Conservation (phyloP, 805 yeast genomes). For the Hanseniaspora mollemarum region DNA sequence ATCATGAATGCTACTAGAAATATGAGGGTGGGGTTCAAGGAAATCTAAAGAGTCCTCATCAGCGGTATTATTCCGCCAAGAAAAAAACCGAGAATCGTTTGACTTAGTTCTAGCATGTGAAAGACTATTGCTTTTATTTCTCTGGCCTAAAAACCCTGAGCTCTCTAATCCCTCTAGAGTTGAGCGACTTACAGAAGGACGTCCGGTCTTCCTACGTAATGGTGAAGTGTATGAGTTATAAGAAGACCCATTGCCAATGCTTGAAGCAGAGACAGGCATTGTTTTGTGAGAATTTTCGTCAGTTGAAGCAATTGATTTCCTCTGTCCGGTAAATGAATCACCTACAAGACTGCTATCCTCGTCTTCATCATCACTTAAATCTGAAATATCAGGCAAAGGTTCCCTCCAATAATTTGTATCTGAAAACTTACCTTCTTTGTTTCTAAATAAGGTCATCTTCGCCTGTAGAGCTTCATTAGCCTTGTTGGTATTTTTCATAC, state of each 20-base stretch:
- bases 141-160: slow-evolving; percentile 14
- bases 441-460: slow-evolving; percentile 19
- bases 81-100: slow-evolving; percentile 10
- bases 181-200: background rate
- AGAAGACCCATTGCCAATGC: no score
- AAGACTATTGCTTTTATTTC: slow-evolving; percentile 3
- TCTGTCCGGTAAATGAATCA: no score
- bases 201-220: background rate
- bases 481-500: background rate
- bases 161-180: slow-evolving; percentile 17
- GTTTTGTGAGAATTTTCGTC: no score
- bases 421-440: slow-evolving; percentile 42
- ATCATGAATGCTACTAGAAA: background rate
- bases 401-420: slow-evolving; percentile 91
- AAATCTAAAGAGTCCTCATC: background rate
- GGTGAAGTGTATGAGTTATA: no score
- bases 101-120: slow-evolving; percentile 9
- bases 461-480: slow-evolving; percentile 7
- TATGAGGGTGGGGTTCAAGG: background rate
- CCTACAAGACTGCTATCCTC: slow-evolving; percentile 21
- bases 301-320: no score
- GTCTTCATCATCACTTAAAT: slow-evolving; percentile 43
- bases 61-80: background rate
- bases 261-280: no score
- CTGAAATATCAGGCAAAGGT: slow-evolving; percentile 54